phyloP scores from a whole-genome alignment of 805 yeast species.

The Metschnikowia matae region DNA sequence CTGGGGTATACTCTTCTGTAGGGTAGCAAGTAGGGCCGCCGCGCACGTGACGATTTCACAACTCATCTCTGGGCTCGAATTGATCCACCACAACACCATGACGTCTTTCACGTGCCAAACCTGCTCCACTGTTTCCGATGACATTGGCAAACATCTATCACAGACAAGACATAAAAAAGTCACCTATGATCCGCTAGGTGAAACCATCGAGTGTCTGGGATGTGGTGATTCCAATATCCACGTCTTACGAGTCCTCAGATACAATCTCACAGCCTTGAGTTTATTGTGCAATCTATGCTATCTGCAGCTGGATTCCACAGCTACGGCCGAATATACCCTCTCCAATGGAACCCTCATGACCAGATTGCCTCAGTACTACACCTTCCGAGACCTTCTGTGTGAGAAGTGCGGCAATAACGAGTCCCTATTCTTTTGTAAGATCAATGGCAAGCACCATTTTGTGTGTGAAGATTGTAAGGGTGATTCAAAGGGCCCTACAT shows the following conservation, averaged over 20 bases:
- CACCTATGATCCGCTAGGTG: slow-evolving; percentile 28
- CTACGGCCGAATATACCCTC: slow-evolving; percentile 48
- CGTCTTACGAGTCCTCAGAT: slow-evolving; percentile 46
- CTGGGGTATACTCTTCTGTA: no score
- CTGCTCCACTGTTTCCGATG: slow-evolving; percentile 34
- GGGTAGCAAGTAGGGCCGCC: not conserved
- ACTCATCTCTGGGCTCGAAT: not conserved
- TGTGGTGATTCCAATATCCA: slow-evolving; percentile 54
- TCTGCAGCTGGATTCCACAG: slow-evolving; percentile 27
- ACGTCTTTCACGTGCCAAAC: slow-evolving; percentile 41
- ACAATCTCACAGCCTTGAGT: slow-evolving; percentile 53
- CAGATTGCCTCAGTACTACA: slow-evolving; percentile 44
- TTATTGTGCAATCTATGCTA: slow-evolving; percentile 47
- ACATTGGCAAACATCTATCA: slow-evolving; percentile 50
- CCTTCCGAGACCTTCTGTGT: slow-evolving; percentile 51
- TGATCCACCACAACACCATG: not conserved
- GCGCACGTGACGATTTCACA: not conserved
- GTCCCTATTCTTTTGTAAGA: slow-evolving; percentile 30
- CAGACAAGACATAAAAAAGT: slow-evolving; percentile 49
- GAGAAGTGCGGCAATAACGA: slow-evolving; percentile 37
- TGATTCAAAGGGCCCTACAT: slow-evolving; percentile 7
- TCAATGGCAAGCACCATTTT: slow-evolving; percentile 23
- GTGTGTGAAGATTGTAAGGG: slow-evolving; percentile 44
- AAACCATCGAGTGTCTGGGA: slow-evolving; percentile 50
- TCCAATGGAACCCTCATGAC: slow-evolving; percentile 54